These are phyloP conservation scores for Keithomyces neogunnii DNA, from an alignment of 2,329 filamentous ascomycete genomes.

Conservation along the genomic window DNA sequence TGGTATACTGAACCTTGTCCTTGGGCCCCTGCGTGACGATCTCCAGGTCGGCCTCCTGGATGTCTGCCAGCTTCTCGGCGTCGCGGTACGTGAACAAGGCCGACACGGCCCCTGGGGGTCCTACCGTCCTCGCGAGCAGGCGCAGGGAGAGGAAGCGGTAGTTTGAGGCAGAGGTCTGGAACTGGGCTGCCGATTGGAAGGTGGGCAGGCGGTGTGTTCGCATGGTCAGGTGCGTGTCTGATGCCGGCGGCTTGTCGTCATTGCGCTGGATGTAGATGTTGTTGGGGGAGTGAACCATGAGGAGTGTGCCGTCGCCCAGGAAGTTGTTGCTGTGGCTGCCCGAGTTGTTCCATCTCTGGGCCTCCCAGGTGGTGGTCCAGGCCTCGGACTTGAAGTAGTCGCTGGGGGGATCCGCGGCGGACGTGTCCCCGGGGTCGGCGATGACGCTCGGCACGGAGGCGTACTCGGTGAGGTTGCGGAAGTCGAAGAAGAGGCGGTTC, in stretches of 20 bases:
- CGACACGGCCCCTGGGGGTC: slow-evolving; percentile 39
- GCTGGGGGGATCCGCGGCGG: slow-evolving; percentile 24
- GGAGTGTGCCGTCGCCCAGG: slow-evolving; percentile 15
- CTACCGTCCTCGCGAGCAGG: slow-evolving; percentile 42
- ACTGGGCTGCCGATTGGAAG: slow-evolving; percentile 41
- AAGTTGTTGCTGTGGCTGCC: neutral
- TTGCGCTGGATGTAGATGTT: slow-evolving; percentile 37
- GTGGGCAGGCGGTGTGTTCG: slow-evolving; percentile 33
- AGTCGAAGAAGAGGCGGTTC: slow-evolving; percentile 42
- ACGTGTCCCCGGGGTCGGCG: slow-evolving; percentile 16
- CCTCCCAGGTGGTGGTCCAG: slow-evolving; percentile 29
- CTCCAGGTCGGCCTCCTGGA: slow-evolving; percentile 47
- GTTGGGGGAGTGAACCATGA: slow-evolving; percentile 33
- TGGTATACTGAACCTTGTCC: slow-evolving; percentile 46
- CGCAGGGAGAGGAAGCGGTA: slow-evolving; percentile 30
- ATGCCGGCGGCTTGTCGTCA: slow-evolving; percentile 8
- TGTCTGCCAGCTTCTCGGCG: slow-evolving; percentile 22
- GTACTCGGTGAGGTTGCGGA: slow-evolving; percentile 32
- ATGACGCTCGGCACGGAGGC: slow-evolving; percentile 26
- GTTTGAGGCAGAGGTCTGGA: slow-evolving; percentile 26
- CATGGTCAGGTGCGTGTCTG: slow-evolving; percentile 37
- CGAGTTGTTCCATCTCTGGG: slow-evolving; percentile 32
- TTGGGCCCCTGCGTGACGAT: slow-evolving; percentile 38
- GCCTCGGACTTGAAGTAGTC: slow-evolving; percentile 27
- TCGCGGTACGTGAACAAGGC: slow-evolving; percentile 45